Conservation (phyloP, 768 basidiomycete genomes). For the Leccinum subgranulosum region DNA sequence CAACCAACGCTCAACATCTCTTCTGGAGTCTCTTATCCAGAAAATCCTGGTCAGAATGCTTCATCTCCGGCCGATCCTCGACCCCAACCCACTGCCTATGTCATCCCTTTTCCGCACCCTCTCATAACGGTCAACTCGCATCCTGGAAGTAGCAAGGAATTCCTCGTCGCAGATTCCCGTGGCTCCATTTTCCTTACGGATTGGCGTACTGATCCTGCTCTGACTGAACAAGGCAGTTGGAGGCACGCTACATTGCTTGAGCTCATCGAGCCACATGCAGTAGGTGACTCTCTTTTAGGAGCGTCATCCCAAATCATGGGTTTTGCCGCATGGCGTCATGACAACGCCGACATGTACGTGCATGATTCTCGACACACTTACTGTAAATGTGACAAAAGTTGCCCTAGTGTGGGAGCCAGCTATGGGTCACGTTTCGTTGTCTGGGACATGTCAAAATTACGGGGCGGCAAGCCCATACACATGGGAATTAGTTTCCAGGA, state of each 20-base stretch:
- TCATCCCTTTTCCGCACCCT: constrained; percentile 70
- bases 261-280: constrained; percentile 64
- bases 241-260: constrained; percentile 66
- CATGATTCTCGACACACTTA: background rate
- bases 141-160: constrained; percentile 70
- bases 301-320: constrained; percentile 47
- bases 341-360: constrained; percentile 69
- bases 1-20: constrained; percentile 49
- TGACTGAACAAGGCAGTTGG: constrained; percentile 48
- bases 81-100: constrained; percentile 75
- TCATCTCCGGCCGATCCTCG: constrained; percentile 36
- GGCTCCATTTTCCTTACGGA: constrained; percentile 78
- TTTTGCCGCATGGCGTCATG: constrained; percentile 67
- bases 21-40: constrained; percentile 35
- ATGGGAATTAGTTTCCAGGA: constrained; percentile 63
- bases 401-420: constrained; percentile 64
- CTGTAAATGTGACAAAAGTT: background rate
- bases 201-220: constrained; percentile 73
- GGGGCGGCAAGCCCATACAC: constrained; percentile 70
- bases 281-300: constrained; percentile 52
- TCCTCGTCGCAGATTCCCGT: constrained; percentile 71
- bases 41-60: constrained; percentile 26
- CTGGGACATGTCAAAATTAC: constrained; percentile 72
- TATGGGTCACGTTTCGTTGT: constrained; percentile 70
- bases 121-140: constrained; percentile 68